Evolutionary conservation across 75 land plant species (phyloP).

Genomic region (Ceratopteris richardii): DNA sequence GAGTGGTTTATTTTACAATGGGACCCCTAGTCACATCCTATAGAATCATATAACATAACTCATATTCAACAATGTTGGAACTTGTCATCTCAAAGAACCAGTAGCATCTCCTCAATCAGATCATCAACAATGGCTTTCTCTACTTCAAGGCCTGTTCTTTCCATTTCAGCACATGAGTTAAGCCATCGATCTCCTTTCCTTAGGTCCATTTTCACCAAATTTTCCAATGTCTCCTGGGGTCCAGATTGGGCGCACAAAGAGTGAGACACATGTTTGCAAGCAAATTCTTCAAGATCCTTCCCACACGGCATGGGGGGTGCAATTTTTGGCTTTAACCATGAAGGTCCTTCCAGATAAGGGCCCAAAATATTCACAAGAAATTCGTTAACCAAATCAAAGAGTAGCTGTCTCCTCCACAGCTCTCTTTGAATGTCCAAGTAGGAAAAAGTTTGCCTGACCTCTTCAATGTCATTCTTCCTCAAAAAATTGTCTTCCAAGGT

Average conservation of each 20-base stretch:
- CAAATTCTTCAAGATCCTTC: slow-evolving; percentile 31
- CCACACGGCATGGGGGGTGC: too few species aligned
- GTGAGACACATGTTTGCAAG: slow-evolving; percentile 23
- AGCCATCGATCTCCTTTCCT: slow-evolving; percentile 42
- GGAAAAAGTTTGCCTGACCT: slow-evolving; percentile 22
- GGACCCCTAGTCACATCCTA: too few species aligned
- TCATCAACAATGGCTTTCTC: slow-evolving; percentile 40
- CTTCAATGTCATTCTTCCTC: slow-evolving; percentile 10
- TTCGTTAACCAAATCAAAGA: slow-evolving; percentile 65
- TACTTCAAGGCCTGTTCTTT: slow-evolving; percentile 32
- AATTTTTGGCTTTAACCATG: too few species aligned
- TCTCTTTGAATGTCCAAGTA: slow-evolving; percentile 13
- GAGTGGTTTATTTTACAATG: too few species aligned
- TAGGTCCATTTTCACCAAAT: slow-evolving; percentile 43
- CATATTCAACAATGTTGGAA: too few species aligned
- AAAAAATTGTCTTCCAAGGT: slow-evolving; percentile 28
- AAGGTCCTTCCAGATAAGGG: slow-evolving; percentile 19
- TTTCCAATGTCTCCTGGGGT: slow-evolving; percentile 29
- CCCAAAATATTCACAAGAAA: slow-evolving; percentile 39
- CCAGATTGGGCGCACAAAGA: slow-evolving; percentile 11
- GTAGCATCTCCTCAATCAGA: slow-evolving; percentile 50
- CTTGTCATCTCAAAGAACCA: too few species aligned
- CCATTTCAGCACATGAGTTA: slow-evolving; percentile 28
- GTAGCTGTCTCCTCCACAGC: slow-evolving; percentile 22
- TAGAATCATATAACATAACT: too few species aligned